Evolutionary conservation across 148 eudicot genomes (phyloP), one percentile per base, ranked within the genome.

Genomic region (Limonium bicolor): DNA sequence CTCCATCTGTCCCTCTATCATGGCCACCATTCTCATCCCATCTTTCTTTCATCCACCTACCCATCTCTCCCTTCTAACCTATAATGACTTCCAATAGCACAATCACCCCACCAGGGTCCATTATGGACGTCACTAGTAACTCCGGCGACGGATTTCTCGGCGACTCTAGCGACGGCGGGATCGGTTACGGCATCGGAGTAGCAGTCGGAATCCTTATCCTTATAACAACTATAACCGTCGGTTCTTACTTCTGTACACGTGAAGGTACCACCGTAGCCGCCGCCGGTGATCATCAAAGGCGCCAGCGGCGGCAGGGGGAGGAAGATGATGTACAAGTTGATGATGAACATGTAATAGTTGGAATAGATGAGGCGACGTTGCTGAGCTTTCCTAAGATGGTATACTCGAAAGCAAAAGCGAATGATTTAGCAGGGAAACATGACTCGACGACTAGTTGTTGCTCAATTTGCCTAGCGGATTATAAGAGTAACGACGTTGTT

Each of bases 181-280:
- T 78, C 48, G 67, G 80, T 6, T 82, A 87, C 46, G 94, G 88
- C 16, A 65, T 86, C 29, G 94, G 88, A 0, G 60, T 87, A 1
- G 82, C 94, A 2, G 53, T 79, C 6, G 96, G 96, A 2, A 67
- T 87, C 19, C 76, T 82, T 13, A 48, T 87, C 30, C 68, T 87
- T 34, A 78, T 87, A 55, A 73, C 85, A 20, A 87, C 96, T 28
- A 87, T 87, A 14, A 78, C 94, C 18, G 45, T 86, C 0, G 75
- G 88, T 18, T 78, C 96, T 14, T 87, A 78, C 56, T 87, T 68
- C 36, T 87, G 96, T 50, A 67, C 94, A 7, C 57, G 96, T n/a
- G 37, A 36, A 17, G 67, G 55, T 5, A 27, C 68, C 3, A n/a
- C 22, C 17, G 48, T 44, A 10, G 4, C 46, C 8, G 8, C 46